Percentiles rank a stretch among this genome's conserved stretches.
Evolutionary conservation across 768 basidiomycete genomes (phyloP).

Genomic region (Scleroderma citrinum): DNA sequence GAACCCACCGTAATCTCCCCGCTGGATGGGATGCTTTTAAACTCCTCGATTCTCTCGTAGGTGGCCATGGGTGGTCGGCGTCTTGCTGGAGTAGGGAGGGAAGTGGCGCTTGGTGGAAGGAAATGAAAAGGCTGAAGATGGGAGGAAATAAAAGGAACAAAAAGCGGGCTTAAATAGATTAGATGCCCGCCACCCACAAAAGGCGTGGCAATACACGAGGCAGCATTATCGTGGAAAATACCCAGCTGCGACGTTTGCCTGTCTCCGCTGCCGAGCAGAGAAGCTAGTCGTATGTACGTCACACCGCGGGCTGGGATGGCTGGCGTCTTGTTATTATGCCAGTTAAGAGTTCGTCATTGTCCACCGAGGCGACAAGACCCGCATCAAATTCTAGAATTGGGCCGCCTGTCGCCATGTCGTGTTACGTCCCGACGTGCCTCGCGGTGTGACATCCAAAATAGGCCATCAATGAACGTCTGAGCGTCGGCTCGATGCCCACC

Average conservation of each 20-base stretch:
- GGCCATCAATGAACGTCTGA: constrained; percentile 2
- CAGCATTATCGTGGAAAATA: constrained; percentile 26
- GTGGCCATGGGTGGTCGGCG: constrained; percentile 32
- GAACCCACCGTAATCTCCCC: constrained; percentile 34
- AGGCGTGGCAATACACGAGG: constrained; percentile 51
- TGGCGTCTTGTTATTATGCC: background rate
- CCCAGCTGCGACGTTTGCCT: constrained; percentile 13
- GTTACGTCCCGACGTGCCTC: constrained; percentile 11
- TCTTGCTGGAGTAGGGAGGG: constrained; percentile 11
- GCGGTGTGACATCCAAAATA: constrained; percentile 15
- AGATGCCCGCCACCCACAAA: constrained; percentile 33
- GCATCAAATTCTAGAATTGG: background rate
- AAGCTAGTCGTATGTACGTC: constrained; percentile 8
- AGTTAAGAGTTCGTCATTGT: constrained; percentile 5
- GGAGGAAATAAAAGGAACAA: constrained; percentile 16
- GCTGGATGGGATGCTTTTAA: constrained; percentile 12
- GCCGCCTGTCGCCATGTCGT: background rate
- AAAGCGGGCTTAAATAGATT: constrained; percentile 44
- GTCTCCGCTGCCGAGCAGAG: constrained; percentile 11
- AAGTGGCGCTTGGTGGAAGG: constrained; percentile 15
- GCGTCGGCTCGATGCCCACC: constrained; percentile 6
- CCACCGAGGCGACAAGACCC: background rate
- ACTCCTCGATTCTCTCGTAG: constrained; percentile 31
- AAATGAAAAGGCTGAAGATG: constrained; percentile 23
- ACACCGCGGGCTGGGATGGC: background rate